These are phyloP conservation scores for Parmelia sp. DNA, from an alignment of 495 filamentous ascomycete species.

Conservation along the genomic window DNA sequence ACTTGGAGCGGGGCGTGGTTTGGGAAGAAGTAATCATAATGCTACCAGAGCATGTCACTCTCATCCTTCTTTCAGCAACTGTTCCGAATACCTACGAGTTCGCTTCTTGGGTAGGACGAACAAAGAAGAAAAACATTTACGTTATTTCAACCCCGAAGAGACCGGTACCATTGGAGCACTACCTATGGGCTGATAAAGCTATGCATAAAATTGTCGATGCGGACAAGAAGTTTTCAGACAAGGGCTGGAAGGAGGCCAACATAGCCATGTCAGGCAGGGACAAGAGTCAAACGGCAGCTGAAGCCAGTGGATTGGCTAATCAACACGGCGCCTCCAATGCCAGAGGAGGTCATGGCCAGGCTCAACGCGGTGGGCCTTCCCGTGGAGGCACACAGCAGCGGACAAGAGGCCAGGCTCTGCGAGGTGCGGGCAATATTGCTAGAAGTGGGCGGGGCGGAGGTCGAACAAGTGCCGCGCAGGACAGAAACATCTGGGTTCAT, in stretches of 20 bases:
- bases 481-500: conserved; percentile 95
- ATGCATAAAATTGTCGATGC: conserved; percentile 92
- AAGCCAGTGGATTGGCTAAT: conserved; percentile 39
- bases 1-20: conserved; percentile 92
- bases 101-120: conserved; percentile 95
- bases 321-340: conserved; percentile 34
- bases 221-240: conserved; percentile 82
- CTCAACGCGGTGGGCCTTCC: conserved; percentile 40
- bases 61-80: conserved; percentile 91
- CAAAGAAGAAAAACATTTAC: conserved; percentile 98
- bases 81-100: conserved; percentile 98
- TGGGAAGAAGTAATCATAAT: conserved; percentile 99
- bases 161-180: conserved; percentile 92
- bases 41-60: conserved; percentile 91
- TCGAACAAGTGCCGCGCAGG: conserved; percentile 79
- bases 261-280: conserved; percentile 75
- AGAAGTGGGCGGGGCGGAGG: conserved; percentile 78
- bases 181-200: conserved; percentile 84
- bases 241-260: conserved; percentile 92
- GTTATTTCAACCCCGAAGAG: conserved; percentile 96
- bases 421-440: conserved; percentile 79
- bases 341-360: conserved; percentile 46
- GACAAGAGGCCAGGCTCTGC: conserved; percentile 49
- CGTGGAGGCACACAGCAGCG: conserved; percentile 45
- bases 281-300: conserved; percentile 55